Evolutionary conservation across 2,329 filamentous ascomycete genomes (phyloP), one percentile per base, ranked within the genome.

Genomic region (Calonectria ilicicola): DNA sequence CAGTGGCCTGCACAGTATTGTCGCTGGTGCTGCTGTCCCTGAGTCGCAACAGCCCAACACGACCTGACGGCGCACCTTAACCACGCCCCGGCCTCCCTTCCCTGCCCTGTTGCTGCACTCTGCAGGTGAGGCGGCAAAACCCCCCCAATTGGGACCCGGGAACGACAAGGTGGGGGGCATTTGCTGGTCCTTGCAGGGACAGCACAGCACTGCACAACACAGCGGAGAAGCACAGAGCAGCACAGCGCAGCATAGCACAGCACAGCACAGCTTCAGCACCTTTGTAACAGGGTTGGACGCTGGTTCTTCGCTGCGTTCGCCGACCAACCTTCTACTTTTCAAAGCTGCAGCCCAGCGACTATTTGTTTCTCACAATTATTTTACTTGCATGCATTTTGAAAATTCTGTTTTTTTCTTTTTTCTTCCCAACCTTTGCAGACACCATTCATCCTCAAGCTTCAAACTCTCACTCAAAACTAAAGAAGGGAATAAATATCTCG

Each of bases 61-160:
- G 32, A 60, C 53, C 35, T 23, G 32, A 40, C 21, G 53, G 53
- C 21, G 53, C 32, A 26, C 53, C 53, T 60, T 60, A 32, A 46
- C 63, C 53, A 40, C 44, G 38, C 63, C 49, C 32, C 63, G 29
- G 26, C 38, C 44, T 65, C 35, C 42, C 21, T 49, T 65, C 63
- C 44, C 63, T 49, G 29, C 38, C 58, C 58, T 44, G 58, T 21
- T 27, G 38, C 58, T 63, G 49, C 58, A 63, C 40, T 44, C 58
- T 63, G 58, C 38, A 63, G 58, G 58, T 46, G 58, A 63, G 58
- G 58, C 47, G 64, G 64, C 51, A 56, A 51, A 29, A 27, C 46
- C 35, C 47, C 47, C 46, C 47, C 64, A 40, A 56, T 67, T 67
- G 14, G 32, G 64, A 32, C 26, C 64, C 19, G 14, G 47, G 32